A percentile compares a stretch with the other conserved stretches of the same genome.
Conservation (phyloP, 768 basidiomycete species). For the Tylopilus subfusipes region DNA sequence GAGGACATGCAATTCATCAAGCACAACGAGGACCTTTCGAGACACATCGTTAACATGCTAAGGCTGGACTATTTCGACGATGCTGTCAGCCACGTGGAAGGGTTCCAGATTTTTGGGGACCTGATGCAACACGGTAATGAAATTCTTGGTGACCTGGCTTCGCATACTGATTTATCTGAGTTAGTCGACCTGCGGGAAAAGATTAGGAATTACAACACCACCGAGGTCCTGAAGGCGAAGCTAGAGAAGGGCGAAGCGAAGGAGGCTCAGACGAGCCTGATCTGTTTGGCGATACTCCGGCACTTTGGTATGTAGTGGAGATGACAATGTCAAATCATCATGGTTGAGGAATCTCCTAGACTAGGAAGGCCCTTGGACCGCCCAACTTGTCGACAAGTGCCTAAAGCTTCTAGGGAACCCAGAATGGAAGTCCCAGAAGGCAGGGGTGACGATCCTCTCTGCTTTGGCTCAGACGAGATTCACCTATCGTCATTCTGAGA, state of each 20-base stretch:
- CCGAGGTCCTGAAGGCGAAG: conserved; percentile 15
- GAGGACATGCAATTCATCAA: conserved; percentile 15
- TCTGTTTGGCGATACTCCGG: conserved; percentile 22
- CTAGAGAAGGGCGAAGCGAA: conserved; percentile 10
- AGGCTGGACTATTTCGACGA: conserved; percentile 24
- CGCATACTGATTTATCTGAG: background rate
- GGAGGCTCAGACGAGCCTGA: conserved; percentile 22
- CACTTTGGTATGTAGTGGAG: conserved; percentile 13
- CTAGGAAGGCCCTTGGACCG: conserved; percentile 7
- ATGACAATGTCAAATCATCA: background rate
- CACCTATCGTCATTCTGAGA: background rate
- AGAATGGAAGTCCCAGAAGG: conserved; percentile 20
- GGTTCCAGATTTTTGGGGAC: conserved; percentile 23
- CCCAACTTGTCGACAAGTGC: conserved; percentile 10
- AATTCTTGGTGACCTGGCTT: background rate
- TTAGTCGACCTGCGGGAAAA: conserved; percentile 14
- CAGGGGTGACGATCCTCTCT: conserved; percentile 22
- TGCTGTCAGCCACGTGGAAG: conserved; percentile 21
- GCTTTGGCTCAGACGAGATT: conserved; percentile 20
- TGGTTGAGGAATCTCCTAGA: conserved; percentile 6
- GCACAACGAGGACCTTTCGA: conserved; percentile 7
- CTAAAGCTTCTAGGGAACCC: background rate
- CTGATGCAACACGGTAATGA: conserved; percentile 20
- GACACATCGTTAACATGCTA: conserved; percentile 23
- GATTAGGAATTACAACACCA: conserved; percentile 15